phyloP scores from a whole-genome alignment of 164 flowering plant species.

The Cinnamomum chago region DNA sequence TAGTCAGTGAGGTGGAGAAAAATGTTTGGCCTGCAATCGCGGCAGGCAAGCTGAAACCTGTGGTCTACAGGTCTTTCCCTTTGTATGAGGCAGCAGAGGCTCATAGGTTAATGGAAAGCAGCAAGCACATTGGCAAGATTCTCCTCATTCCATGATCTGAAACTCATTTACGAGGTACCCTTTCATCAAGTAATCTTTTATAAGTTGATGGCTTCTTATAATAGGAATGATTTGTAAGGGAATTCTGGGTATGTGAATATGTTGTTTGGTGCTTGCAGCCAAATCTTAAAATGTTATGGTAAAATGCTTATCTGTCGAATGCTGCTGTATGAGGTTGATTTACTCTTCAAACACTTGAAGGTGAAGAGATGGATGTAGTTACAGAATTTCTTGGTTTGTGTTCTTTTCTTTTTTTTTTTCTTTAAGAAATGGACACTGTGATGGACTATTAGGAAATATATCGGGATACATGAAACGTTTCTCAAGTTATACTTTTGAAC shows the following conservation, averaged over 20 bases:
- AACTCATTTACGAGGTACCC: not conserved
- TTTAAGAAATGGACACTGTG: no score
- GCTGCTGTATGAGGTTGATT: no score
- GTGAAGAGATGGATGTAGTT: no score
- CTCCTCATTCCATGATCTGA: slow-evolving; percentile 43
- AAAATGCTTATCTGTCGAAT: no score
- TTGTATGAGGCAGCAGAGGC: slow-evolving; percentile 72
- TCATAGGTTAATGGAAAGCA: slow-evolving; percentile 73
- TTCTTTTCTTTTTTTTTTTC: no score
- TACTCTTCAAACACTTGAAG: no score
- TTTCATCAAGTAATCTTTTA: not conserved
- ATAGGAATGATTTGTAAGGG: not conserved
- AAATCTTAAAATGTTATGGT: no score
- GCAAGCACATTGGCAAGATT: slow-evolving; percentile 82
- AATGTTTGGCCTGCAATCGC: slow-evolving; percentile 87
- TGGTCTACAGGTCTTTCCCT: slow-evolving; percentile 51
- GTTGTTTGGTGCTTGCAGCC: not conserved
- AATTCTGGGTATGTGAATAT: no score
- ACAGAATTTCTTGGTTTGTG: no score
- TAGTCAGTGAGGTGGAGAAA: slow-evolving; percentile 83
- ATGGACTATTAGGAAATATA: no score
- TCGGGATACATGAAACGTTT: no score
- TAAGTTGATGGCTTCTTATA: not conserved
- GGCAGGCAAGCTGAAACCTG: slow-evolving; percentile 71
- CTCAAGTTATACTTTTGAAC: no score